Base-by-base conservation (phyloP, 768 basidiomycete species). In the Pisolithus microcarpus region DNA sequence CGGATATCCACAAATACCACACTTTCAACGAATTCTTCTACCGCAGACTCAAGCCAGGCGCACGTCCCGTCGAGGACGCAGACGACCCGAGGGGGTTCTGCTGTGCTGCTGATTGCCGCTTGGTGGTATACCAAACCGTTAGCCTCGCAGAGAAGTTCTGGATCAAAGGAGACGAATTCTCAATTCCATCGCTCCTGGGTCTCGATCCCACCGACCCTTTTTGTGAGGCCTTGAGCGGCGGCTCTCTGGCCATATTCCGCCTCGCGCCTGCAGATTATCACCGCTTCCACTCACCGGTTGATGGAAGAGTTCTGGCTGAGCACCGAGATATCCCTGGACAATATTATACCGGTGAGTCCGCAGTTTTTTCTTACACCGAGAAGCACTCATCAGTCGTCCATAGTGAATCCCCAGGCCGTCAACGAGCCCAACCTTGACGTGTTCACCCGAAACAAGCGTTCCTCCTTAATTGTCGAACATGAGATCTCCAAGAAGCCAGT, bases 181-280 rank as follows among this genome's bases (percentile, higher is more conserved):
- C 76, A n/a, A 68, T 90, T 49, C 75, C 82, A 0, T 58, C 72
- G 1, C 75, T 91, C 1, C 70, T 92, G 7, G 62, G 71, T 38
- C 70, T 78, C 2, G 65, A 71, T 18, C 65, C 72, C 0, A 62
- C 67, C 43, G 68, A 80, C 1, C 73, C 77, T 1, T 54, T 67
- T 24, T 71, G 75, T 2, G 53, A 62, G 21, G 52, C 57, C n/a
- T 78, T 82, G 48, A 58, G 69, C 7, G 70, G 72, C 21, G 68
- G 73, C 0, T 23, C 21, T 23, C 21, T 23, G 21, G 21, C 21
- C 21, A 79, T 85, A 51, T 84, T 86, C 65, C 74, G 88, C 47
- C 78, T 91, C 16, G 87, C 90, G 0, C 90, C 87, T 0, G 76
- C 81, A 8, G 88, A 91, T 61, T 90, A 90, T 58, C 88, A 91